Base-by-base conservation (phyloP, 1,284 basidiomycete species). In the Cryptococcus deneoformans region DNA sequence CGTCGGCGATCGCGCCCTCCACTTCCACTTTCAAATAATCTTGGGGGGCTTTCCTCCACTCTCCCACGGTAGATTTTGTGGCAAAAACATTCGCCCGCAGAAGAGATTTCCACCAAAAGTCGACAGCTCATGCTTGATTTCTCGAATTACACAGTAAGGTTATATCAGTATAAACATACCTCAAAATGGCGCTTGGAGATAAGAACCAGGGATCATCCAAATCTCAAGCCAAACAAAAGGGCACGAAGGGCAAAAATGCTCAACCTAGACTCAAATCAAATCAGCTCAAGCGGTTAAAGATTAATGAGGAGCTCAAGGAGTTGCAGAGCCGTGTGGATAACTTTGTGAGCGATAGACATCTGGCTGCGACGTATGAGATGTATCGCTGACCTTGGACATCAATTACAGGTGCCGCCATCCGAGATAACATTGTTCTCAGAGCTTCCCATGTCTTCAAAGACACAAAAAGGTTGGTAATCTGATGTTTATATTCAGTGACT, bases 371-470 rank as follows among this genome's bases (percentile, higher is more conserved):
- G 36, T 8, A 6, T 40, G 5, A 39, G 7, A 20, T 37, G 38
- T 9, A 16, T 9, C 6, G 12, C 5, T 45, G 35, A 14, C 16
- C 14, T 52, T 29, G 52, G 16, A 10, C 34, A 24, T 14, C 6
- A 35, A 42, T 42, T 29, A 37, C 51, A 72, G 67, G 61, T 68
- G 11, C 52, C 69, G 0, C 61, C 71, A 4, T 62, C 52, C 5
- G 67, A 72, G 40, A 57, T 76, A 46, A 69, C 65, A 6, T 60
- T 66, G 34, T 80, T 81, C 64, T 63, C 68, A 11, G 72, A 80
- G 54, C 68, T 81, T n/a, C 77, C 77, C 1, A 64, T 78, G 16
- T 78, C 75, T 3, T 60, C 65, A 24, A 64, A 70, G 1, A 78
- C 77, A 0, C 60, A 70, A 12, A 12, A 73, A 64, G 76, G 75